Evolutionary conservation across 2,329 filamentous ascomycete genomes (phyloP).

Genomic region (Plenodomus lindquistii): DNA sequence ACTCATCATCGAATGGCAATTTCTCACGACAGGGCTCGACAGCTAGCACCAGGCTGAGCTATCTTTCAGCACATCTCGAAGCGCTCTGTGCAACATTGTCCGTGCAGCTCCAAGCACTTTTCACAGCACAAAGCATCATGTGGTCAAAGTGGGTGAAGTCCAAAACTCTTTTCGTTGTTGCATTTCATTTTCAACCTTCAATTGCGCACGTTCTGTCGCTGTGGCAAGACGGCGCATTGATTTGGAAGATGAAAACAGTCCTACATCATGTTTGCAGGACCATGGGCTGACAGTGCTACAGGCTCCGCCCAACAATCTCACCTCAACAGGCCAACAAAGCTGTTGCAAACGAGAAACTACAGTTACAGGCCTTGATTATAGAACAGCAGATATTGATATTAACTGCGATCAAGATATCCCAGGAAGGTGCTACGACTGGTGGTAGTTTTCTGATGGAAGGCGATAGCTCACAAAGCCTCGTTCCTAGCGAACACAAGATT

Average conservation of each 20-base stretch:
- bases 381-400: constrained; percentile 46
- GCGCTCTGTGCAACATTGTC: constrained; percentile 40
- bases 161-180: not conserved
- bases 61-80: constrained; percentile 42
- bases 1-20: constrained; percentile 1
- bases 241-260: no score
- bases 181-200: no score
- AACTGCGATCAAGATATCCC: constrained; percentile 23
- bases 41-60: constrained; percentile 28
- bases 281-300: constrained; percentile 9
- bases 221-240: no score
- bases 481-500: constrained; percentile 8
- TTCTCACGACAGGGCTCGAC: constrained; percentile 13
- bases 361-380: constrained; percentile 44
- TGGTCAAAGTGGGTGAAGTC: constrained; percentile 41
- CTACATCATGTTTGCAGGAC: no score
- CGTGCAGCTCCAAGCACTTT: constrained; percentile 44
- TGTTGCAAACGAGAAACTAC: constrained; percentile 41
- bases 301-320: constrained; percentile 36
- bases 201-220: not conserved
- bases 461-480: constrained; percentile 34
- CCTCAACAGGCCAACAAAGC: constrained; percentile 36
- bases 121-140: constrained; percentile 44
- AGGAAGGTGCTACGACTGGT: constrained; percentile 12
- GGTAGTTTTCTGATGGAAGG: constrained; percentile 31